Percentiles rank a stretch among this genome's conserved stretches.
Conservation (phyloP, 1,139 yeast genomes). For the Candida buenavistaensis region DNA sequence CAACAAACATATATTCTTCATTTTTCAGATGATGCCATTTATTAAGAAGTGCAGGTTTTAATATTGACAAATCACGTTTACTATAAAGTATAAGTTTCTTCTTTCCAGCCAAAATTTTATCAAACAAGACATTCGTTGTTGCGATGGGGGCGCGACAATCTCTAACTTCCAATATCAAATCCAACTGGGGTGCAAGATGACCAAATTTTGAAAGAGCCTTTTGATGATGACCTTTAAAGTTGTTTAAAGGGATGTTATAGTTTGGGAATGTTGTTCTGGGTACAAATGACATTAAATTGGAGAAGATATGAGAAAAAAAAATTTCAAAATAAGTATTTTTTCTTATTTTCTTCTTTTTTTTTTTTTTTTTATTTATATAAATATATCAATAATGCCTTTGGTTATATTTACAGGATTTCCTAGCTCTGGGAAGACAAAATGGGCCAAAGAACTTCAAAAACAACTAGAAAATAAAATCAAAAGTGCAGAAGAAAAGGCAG, state of each 20-base stretch:
- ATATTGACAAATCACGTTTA: constrained; percentile 55
- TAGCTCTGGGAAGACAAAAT: constrained; percentile 76
- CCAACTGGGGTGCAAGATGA: constrained; percentile 75
- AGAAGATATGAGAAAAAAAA: no score
- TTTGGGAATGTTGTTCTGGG: constrained; percentile 60
- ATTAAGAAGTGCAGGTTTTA: constrained; percentile 33
- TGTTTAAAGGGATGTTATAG: constrained; percentile 68
- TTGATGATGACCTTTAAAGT: constrained; percentile 90
- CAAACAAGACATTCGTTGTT: constrained; percentile 79
- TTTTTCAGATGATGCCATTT: constrained; percentile 54
- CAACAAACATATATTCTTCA: constrained; percentile 60
- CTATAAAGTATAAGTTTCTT: constrained; percentile 66
- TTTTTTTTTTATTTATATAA: not conserved
- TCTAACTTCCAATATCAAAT: constrained; percentile 77
- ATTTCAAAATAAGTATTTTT: no score
- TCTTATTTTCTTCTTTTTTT: not conserved
- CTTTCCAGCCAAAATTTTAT: constrained; percentile 59
- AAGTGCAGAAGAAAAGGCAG: constrained; percentile 29
- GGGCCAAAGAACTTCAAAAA: constrained; percentile 58
- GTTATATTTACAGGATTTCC: constrained; percentile 85
- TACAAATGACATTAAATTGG: constrained; percentile 28
- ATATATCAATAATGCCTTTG: constrained; percentile 65
- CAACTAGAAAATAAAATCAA: constrained; percentile 51
- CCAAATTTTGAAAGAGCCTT: constrained; percentile 73
- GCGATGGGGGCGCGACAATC: constrained; percentile 89